These are phyloP conservation scores for Talaromyces sp. DNA, from an alignment of 2,329 filamentous ascomycete species.

Conservation along the genomic window DNA sequence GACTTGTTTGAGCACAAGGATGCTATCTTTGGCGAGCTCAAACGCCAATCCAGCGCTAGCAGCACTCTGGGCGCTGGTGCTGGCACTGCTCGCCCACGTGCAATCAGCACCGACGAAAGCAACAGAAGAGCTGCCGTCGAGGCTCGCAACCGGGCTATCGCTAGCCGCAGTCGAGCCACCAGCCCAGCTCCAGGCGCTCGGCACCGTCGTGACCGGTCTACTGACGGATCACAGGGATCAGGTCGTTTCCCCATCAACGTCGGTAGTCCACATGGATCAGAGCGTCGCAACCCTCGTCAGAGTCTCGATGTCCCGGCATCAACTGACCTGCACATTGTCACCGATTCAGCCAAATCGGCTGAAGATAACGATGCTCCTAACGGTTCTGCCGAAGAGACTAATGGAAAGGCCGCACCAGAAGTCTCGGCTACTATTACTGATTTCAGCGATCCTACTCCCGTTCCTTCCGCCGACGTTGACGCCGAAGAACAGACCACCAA, in stretches of 20 bases:
- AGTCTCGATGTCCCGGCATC: conserved; percentile 79
- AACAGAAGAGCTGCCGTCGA: conserved; percentile 92
- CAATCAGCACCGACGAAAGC: conserved; percentile 92
- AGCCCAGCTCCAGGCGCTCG: conserved; percentile 57
- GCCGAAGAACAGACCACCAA: conserved; percentile 24
- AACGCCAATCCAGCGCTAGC: conserved; percentile 58
- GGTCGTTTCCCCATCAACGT: conserved; percentile 83
- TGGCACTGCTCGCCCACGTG: conserved; percentile 67
- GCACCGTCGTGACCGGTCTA: conserved; percentile 79
- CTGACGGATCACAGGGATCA: conserved; percentile 64
- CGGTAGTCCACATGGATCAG: conserved; percentile 56
- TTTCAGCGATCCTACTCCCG: neutral
- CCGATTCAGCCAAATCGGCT: neutral
- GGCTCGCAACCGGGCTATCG: conserved; percentile 78
- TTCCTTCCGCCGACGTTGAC: conserved; percentile 24
- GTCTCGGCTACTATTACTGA: conserved; percentile 18
- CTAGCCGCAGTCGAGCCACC: conserved; percentile 67
- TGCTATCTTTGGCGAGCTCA: conserved; percentile 90
- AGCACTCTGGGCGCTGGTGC: conserved; percentile 46
- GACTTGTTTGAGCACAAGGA: conserved; percentile 94
- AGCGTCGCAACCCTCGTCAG: conserved; percentile 53
- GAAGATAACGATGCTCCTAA: conserved; percentile 32
- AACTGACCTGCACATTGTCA: conserved; percentile 35
- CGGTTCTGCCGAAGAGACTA: conserved; percentile 19
- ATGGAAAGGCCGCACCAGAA: conserved; percentile 30